Conservation (phyloP, 192 early-diverging fungal genomes). For the Diversispora epigaea region DNA sequence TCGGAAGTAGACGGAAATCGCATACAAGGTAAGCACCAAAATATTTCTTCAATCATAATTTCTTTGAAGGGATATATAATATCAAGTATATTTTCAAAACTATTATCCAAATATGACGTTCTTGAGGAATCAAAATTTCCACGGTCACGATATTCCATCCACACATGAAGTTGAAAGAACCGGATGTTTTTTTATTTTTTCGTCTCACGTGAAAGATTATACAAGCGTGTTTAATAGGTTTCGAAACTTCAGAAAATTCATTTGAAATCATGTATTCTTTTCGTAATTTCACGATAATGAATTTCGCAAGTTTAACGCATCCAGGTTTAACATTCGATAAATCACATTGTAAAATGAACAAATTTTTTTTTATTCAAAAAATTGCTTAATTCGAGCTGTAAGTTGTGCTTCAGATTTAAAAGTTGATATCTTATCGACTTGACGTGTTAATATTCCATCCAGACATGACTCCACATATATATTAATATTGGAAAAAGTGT, state of each 20-base stretch:
- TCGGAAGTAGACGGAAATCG: constrained; percentile 9
- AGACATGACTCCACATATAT: neutral
- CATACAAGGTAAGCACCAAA: constrained; percentile 32
- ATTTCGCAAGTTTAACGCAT: constrained; percentile 28
- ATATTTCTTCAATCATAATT: constrained; percentile 15
- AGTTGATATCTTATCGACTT: constrained; percentile 26
- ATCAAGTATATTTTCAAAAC: neutral
- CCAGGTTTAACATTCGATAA: neutral
- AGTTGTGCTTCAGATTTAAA: constrained; percentile 27
- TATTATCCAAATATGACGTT: constrained; percentile 1
- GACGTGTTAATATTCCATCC: neutral
- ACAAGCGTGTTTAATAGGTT: constrained; percentile 20
- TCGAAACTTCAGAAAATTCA: neutral
- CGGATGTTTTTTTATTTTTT: neutral
- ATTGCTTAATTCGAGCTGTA: constrained; percentile 12
- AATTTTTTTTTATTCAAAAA: constrained; percentile 20
- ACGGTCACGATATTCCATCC: constrained; percentile 24
- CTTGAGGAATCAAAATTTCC: constrained; percentile 16
- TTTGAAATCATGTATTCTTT: constrained; percentile 11
- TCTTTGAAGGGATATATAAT: constrained; percentile 21
- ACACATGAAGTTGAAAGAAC: constrained; percentile 26
- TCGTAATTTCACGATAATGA: constrained; percentile 20
- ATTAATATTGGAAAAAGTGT: constrained; percentile 18
- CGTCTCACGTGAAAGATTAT: constrained; percentile 27
- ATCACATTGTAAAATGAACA: constrained; percentile 30